These are phyloP conservation scores for Volvox africanus DNA, from an alignment of 139 green algal species.

Conservation along the genomic window DNA sequence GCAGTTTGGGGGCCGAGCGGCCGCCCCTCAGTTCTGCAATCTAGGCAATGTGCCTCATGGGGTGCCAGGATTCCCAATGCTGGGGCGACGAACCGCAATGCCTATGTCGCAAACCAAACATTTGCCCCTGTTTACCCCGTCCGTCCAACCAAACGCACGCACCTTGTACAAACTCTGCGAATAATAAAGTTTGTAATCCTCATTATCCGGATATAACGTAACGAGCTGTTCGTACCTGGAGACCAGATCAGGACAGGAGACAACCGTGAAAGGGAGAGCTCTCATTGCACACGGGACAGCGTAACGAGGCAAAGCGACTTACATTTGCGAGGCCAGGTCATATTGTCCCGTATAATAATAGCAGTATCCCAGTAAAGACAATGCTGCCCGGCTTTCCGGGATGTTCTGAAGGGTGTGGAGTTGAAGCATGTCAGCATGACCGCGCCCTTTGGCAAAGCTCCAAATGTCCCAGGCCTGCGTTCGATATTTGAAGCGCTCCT, in stretches of 20 bases:
- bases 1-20: too few species aligned
- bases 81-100: too few species aligned
- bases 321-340: conserved; percentile 73
- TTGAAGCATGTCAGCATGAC: conserved; percentile 6
- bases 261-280: neutral
- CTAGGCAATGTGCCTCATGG: too few species aligned
- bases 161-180: conserved; percentile 82
- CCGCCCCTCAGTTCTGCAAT: too few species aligned
- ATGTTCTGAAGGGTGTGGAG: conserved; percentile 55
- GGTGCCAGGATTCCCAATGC: too few species aligned
- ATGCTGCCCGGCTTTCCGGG: conserved; percentile 73
- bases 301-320: conserved; percentile 15
- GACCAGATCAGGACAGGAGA: neutral
- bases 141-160: neutral
- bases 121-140: too few species aligned
- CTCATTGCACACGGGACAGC: neutral
- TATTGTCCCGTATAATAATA: conserved; percentile 79
- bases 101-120: too few species aligned
- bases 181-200: conserved; percentile 81
- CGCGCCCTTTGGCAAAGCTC: neutral
- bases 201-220: conserved; percentile 62
- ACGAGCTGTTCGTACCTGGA: conserved; percentile 77
- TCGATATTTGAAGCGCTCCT: neutral
- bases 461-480: too few species aligned
- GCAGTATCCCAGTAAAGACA: conserved; percentile 84